Conservation (phyloP, 2,329 filamentous ascomycete species). For the Colletotrichum orbiculare region DNA sequence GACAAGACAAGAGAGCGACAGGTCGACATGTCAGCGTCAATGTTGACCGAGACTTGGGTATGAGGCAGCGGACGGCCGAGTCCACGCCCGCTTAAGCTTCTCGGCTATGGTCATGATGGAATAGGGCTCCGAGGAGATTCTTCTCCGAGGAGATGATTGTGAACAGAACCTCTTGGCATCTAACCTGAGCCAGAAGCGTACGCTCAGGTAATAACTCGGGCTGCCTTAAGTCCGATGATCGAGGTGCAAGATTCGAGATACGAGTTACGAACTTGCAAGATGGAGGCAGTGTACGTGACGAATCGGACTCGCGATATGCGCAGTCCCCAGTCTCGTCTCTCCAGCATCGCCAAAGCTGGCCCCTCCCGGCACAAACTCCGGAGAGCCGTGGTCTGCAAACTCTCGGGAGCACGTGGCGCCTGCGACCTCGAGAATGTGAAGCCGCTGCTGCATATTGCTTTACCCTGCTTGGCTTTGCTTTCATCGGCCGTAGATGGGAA, state of each 20-base stretch:
- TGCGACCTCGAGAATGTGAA: background rate
- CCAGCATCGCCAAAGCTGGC: slow-evolving; percentile 22
- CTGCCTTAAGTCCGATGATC: no score
- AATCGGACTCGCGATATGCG: background rate
- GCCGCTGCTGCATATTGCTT: background rate
- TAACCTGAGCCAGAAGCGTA: background rate
- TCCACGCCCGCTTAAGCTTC: background rate
- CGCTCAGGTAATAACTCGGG: slow-evolving; percentile 2
- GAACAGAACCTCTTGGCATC: slow-evolving; percentile 15
- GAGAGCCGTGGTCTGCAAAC: slow-evolving; percentile 1
- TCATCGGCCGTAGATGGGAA: background rate
- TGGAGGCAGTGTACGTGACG: background rate
- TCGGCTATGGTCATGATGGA: background rate
- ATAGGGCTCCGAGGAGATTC: background rate
- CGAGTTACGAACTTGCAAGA: no score
- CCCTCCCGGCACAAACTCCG: slow-evolving; percentile 1
- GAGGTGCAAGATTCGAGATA: no score
- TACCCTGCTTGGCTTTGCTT: no score
- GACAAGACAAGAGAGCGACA: background rate
- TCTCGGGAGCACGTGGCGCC: slow-evolving; percentile 27
- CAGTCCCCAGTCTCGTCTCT: background rate
- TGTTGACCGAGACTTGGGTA: background rate
- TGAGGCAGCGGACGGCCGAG: background rate
- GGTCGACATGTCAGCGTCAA: slow-evolving; percentile 8
- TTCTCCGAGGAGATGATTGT: slow-evolving; percentile 14